phyloP scores from a whole-genome alignment of 495 filamentous ascomycete species.

The Hypoxylon lienhwacheense region DNA sequence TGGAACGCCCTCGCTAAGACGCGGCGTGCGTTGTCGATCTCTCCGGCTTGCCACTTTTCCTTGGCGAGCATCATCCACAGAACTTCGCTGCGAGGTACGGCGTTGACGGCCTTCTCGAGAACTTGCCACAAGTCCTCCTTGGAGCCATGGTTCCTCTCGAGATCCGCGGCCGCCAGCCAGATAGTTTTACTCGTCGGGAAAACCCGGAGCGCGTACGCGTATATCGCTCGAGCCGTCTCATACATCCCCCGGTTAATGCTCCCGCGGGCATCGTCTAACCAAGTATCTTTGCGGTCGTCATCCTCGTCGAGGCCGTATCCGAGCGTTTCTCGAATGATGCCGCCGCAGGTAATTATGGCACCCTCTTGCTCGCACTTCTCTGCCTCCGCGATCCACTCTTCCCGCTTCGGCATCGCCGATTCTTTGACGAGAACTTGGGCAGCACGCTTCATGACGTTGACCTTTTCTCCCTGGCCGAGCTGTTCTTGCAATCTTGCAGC shows the following conservation, averaged over 20 bases:
- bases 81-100: conserved; percentile 84
- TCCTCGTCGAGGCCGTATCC: conserved; percentile 95
- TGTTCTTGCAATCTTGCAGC: conserved; percentile 91
- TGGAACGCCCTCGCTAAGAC: conserved; percentile 87
- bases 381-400: conserved; percentile 95
- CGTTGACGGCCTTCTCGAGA: conserved; percentile 90
- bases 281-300: conserved; percentile 91
- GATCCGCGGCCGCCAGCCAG: conserved; percentile 86
- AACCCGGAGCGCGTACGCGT: conserved; percentile 83
- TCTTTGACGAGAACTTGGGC: conserved; percentile 87
- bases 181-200: conserved; percentile 81
- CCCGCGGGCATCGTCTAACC: conserved; percentile 86
- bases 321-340: conserved; percentile 89
- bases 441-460: conserved; percentile 93
- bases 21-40: conserved; percentile 78
- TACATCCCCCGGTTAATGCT: conserved; percentile 77
- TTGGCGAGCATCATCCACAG: conserved; percentile 95
- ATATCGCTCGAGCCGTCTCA: conserved; percentile 90
- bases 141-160: conserved; percentile 87
- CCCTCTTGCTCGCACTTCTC: conserved; percentile 95
- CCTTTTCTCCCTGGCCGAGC: conserved; percentile 67
- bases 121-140: conserved; percentile 81
- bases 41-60: conserved; percentile 85
- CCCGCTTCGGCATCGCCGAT: conserved; percentile 92
- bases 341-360: conserved; percentile 78